These are phyloP conservation scores for Hylodesmum podocarpum DNA, from an alignment of 306 rosid species.

Conservation along the genomic window DNA sequence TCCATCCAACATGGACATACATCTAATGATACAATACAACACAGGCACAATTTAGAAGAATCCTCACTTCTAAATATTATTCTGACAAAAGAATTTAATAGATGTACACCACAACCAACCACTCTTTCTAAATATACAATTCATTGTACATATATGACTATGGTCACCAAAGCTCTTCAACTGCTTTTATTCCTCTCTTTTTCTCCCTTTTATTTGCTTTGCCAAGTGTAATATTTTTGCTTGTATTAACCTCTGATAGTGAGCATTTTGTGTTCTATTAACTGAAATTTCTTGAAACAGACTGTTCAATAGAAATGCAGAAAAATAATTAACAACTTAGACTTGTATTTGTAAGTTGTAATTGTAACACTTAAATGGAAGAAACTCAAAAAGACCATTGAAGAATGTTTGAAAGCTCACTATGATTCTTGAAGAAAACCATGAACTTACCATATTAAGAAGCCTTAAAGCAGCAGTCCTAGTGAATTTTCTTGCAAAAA, in stretches of 20 bases:
- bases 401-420: background rate
- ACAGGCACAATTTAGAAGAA: background rate
- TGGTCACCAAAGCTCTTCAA: conserved; percentile 16
- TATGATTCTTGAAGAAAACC: background rate
- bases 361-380: background rate
- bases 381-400: background rate
- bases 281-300: conserved; percentile 50
- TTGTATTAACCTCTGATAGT: conserved; percentile 16
- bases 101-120: conserved; percentile 12
- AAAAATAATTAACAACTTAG: background rate
- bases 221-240: conserved; percentile 16
- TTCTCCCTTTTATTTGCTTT: conserved; percentile 18
- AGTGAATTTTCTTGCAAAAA: conserved; percentile 91
- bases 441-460: conserved; percentile 67
- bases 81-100: conserved; percentile 2
- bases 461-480: conserved; percentile 93
- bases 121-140: conserved; percentile 25
- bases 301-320: conserved; percentile 43
- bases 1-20: background rate
- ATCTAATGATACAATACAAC: background rate
- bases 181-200: conserved; percentile 18
- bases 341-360: too few relatives aligned
- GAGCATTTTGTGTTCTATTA: conserved; percentile 40
- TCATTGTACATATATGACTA: conserved; percentile 26
- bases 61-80: background rate